These are phyloP conservation scores for Ceriops tagal DNA, from an alignment of 345 rosid species.

Conservation along the genomic window DNA sequence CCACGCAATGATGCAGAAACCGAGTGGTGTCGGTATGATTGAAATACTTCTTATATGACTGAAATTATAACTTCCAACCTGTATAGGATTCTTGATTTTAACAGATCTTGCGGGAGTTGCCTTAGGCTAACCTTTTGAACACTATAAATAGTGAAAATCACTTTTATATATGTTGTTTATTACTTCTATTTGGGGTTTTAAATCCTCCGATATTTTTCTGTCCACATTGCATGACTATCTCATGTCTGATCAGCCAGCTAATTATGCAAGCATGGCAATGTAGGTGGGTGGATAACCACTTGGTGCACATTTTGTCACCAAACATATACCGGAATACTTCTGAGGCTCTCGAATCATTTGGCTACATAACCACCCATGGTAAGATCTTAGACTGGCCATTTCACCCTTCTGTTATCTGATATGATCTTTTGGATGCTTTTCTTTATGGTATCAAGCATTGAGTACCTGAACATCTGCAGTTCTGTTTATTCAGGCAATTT, in stretches of 20 bases:
- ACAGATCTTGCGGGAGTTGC: too few relatives aligned
- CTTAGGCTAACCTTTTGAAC: too few relatives aligned
- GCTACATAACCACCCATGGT: conserved; percentile 87
- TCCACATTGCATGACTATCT: too few relatives aligned
- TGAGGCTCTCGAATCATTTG: conserved; percentile 88
- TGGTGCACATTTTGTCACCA: conserved; percentile 89
- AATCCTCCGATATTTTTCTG: not conserved
- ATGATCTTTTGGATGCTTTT: not conserved
- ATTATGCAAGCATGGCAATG: conserved; percentile 13
- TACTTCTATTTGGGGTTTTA: not conserved
- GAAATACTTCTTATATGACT: not conserved
- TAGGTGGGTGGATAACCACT: conserved; percentile 94
- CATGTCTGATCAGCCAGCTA: not conserved
- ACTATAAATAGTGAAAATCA: too few relatives aligned
- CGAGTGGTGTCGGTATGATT: conserved; percentile 71
- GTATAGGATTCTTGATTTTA: too few relatives aligned
- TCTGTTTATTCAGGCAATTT: conserved; percentile 61
- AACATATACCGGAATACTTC: conserved; percentile 75
- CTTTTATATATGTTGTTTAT: not conserved
- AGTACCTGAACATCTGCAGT: not conserved
- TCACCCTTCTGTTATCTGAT: not conserved
- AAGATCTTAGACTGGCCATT: conserved; percentile 15
- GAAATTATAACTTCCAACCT: not conserved
- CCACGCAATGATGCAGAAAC: conserved; percentile 59
- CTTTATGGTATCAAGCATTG: too few relatives aligned